A percentile compares a stretch with the other conserved stretches of the same genome.
These are phyloP conservation scores for Drechslerella dactyloides DNA, from an alignment of 2,329 filamentous ascomycete species.

Conservation along the genomic window DNA sequence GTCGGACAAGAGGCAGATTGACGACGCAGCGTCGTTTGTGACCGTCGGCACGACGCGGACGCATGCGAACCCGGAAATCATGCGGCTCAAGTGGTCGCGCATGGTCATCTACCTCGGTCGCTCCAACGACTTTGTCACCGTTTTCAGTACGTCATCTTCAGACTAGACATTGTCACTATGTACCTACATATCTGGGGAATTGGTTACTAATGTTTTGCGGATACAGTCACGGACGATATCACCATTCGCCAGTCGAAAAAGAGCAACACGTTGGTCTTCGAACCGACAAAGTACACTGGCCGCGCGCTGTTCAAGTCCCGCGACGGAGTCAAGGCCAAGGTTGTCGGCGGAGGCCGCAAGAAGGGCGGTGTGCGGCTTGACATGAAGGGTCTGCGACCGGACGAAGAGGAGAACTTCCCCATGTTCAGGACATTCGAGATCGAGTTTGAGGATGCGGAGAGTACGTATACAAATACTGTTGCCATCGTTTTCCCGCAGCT, in stretches of 20 bases:
- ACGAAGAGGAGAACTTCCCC: slow-evolving; percentile 46
- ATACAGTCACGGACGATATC: slow-evolving; percentile 41
- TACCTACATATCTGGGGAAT: neutral
- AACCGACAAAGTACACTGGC: slow-evolving; percentile 47
- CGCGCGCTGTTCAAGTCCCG: slow-evolving; percentile 48
- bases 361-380: slow-evolving; percentile 45
- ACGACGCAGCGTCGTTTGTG: slow-evolving; percentile 42
- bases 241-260: slow-evolving; percentile 45
- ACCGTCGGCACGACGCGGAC: slow-evolving; percentile 44
- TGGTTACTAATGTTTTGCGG: neutral
- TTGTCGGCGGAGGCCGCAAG: slow-evolving; percentile 42
- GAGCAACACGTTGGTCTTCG: slow-evolving; percentile 39
- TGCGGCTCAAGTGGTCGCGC: slow-evolving; percentile 44
- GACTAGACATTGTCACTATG: neutral
- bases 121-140: slow-evolving; percentile 48
- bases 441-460: slow-evolving; percentile 47
- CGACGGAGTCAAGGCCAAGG: slow-evolving; percentile 43
- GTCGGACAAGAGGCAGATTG: slow-evolving; percentile 18
- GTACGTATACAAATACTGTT: slow-evolving; percentile 11
- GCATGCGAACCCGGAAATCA: slow-evolving; percentile 39
- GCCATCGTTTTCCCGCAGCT: no score
- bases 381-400: slow-evolving; percentile 39
- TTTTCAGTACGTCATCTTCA: slow-evolving; percentile 30
- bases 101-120: slow-evolving; percentile 45
- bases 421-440: slow-evolving; percentile 49